Evolutionary conservation across 257 asterid species (phyloP), one percentile per base, ranked within the genome.

Genomic region (Phtheirospermum japonicum): DNA sequence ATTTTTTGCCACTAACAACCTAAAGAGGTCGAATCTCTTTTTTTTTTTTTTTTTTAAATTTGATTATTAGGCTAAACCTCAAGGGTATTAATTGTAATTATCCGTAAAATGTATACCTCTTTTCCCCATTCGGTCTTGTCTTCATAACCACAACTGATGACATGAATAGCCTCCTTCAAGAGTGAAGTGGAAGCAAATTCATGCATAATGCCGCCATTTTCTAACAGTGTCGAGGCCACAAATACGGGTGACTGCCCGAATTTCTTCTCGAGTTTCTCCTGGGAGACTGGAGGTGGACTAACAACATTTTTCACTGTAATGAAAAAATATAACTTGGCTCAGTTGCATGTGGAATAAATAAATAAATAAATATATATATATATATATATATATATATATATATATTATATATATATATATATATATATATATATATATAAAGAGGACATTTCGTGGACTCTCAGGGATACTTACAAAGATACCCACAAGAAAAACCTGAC

Each of bases 71-170:
- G 46, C 12, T 14, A 39, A 39, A 14, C 17, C 14, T 4, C 14
- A 10, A n/a, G 9, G 14, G 52, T 45, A 45, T 6, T 14, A n/a
- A n/a, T 14, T n/a, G 1, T 1, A 45, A 16, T 39, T 9, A 11
- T 39, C 31, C 37, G 4, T 4, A 55, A 55, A 4, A n/a, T n/a
- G 39, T 7, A 20, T 77, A 88, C 98, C 83, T 91, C 98, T 73
- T 81, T 88, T 74, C 98, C 98, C 98, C 98, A 91, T 70, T 91
- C 98, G 4, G 98, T 81, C 68, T 91, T 91, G 74, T 88, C 95
- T 80, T 91, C 98, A 23, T 85, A 91, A 31, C 92, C 94, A 11
- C 98, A 91, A 83, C 94, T 78, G 73, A 88, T 91, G 12, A 88
- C 98, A 82, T 91, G 98, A 72, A 88, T 71, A 34, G 96, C 86